phyloP scores from a whole-genome alignment of 2,329 filamentous ascomycete species.

The Trichoderma koningiopsis region DNA sequence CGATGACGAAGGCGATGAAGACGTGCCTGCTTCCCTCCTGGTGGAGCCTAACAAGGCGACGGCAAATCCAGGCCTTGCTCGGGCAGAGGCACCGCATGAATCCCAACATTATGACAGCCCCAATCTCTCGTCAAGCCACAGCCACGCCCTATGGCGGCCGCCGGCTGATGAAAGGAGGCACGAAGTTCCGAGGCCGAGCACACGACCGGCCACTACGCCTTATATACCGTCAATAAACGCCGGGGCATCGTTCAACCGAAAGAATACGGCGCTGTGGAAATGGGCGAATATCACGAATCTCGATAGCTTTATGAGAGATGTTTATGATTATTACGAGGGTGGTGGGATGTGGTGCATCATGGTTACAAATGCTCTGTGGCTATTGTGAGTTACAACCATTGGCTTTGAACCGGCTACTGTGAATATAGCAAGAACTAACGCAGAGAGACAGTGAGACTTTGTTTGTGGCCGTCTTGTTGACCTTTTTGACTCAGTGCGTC shows the following conservation, averaged over 20 bases:
- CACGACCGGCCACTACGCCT: conserved; percentile 28
- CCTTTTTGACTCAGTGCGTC: conserved; percentile 83
- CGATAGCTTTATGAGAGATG: conserved; percentile 80
- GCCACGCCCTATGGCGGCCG: conserved; percentile 58
- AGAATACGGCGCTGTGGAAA: conserved; percentile 83
- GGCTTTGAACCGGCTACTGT: neutral
- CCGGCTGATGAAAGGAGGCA: conserved; percentile 54
- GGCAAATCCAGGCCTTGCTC: conserved; percentile 30
- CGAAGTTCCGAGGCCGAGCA: conserved; percentile 44
- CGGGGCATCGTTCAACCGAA: conserved; percentile 40
- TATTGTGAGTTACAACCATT: conserved; percentile 59
- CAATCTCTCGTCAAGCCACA: conserved; percentile 37
- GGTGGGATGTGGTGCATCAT: conserved; percentile 86
- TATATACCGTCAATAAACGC: conserved; percentile 37
- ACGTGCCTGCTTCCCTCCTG: conserved; percentile 65
- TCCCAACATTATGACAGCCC: conserved; percentile 15
- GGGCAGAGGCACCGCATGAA: conserved; percentile 25
- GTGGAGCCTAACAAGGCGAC: conserved; percentile 53
- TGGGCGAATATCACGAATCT: conserved; percentile 92
- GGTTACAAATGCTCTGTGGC: conserved; percentile 68
- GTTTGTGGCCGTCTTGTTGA: conserved; percentile 81
- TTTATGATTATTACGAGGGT: conserved; percentile 83
- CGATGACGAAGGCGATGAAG: conserved; percentile 59
- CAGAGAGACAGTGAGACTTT: conserved; percentile 63
- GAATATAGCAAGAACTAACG: conserved; percentile 13